Percentiles rank a stretch among this genome's conserved stretches.
These are phyloP conservation scores for Brassica rapa DNA, from an alignment of 345 rosid genomes.

Conservation along the genomic window DNA sequence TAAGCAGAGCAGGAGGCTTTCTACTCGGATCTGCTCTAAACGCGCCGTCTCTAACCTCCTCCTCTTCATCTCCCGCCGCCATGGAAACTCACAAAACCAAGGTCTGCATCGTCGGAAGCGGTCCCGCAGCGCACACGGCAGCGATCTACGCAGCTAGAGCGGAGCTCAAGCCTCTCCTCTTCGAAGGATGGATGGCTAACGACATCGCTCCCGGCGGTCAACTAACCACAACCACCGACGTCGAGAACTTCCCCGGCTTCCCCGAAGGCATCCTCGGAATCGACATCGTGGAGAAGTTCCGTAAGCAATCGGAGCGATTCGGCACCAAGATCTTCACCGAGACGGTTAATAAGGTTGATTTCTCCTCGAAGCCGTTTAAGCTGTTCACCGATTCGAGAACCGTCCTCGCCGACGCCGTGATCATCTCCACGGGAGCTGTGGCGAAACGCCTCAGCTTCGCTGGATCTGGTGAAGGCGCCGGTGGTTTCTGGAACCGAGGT, in stretches of 20 bases:
- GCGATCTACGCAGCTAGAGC: constrained; percentile 95
- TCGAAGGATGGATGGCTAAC: constrained; percentile 99
- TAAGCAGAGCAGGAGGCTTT: constrained; percentile 22
- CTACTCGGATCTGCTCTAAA: constrained; percentile 13
- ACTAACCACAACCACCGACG: constrained; percentile 92
- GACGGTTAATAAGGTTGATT: constrained; percentile 76
- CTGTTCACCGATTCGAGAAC: constrained; percentile 61
- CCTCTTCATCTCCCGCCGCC: constrained; percentile 5
- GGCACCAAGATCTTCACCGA: constrained; percentile 84
- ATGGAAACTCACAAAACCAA: constrained; percentile 69
- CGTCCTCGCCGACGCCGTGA: constrained; percentile 72
- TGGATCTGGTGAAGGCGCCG: constrained; percentile 60
- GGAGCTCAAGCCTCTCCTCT: constrained; percentile 85
- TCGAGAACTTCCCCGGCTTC: constrained; percentile 96
- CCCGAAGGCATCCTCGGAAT: constrained; percentile 77
- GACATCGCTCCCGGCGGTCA: constrained; percentile 98
- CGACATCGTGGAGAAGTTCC: constrained; percentile 65
- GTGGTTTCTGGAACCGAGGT: constrained; percentile 84
- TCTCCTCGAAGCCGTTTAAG: constrained; percentile 71
- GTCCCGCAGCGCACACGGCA: constrained; percentile 98
- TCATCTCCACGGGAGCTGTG: constrained; percentile 89
- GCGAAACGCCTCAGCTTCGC: constrained; percentile 67
- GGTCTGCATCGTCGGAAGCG: constrained; percentile 90
- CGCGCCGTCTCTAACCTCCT: constrained; percentile 29
- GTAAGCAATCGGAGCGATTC: constrained; percentile 74